These are phyloP conservation scores for Thielaviopsis euricoi DNA, from an alignment of 2,329 filamentous ascomycete genomes.

Conservation along the genomic window DNA sequence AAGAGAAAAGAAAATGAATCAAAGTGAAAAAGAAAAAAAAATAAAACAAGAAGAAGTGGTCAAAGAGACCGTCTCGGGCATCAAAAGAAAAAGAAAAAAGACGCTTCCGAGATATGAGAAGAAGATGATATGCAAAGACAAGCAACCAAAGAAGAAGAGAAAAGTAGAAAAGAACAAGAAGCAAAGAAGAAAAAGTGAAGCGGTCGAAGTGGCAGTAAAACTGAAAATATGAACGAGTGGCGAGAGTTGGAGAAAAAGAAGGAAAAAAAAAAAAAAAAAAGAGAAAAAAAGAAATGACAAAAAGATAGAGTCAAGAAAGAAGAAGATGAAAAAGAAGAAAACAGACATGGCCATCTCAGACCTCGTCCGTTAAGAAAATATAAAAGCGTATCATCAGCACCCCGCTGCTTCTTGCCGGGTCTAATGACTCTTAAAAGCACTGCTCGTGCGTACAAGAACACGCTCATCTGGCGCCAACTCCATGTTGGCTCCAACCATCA, in stretches of 20 bases:
- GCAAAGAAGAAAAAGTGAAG: not conserved
- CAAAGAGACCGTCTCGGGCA: not conserved
- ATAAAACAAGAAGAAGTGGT: not conserved
- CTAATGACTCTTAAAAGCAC: not conserved
- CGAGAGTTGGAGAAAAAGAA: not conserved
- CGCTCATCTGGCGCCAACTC: not conserved
- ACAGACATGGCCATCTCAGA: too few species aligned
- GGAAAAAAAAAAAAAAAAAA: not conserved
- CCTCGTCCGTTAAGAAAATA: too few species aligned
- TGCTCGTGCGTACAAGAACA: slow-evolving; percentile 1
- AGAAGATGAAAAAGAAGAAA: too few species aligned
- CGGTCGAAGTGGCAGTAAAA: not conserved
- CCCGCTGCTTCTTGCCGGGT: too few species aligned
- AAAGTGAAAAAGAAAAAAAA: not conserved
- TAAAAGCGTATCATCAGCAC: not conserved
- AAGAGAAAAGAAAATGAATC: not conserved
- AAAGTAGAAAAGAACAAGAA: not conserved
- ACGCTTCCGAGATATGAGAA: not conserved
- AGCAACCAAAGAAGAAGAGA: not conserved
- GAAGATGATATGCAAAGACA: not conserved
- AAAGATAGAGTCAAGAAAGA: too few species aligned
- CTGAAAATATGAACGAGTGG: not conserved
- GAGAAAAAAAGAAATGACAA: too few species aligned
- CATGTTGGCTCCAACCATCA: not conserved
- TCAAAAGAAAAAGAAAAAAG: not conserved